These are phyloP conservation scores for Nemania bipapillata DNA, from an alignment of 2,329 filamentous ascomycete species.

Conservation along the genomic window DNA sequence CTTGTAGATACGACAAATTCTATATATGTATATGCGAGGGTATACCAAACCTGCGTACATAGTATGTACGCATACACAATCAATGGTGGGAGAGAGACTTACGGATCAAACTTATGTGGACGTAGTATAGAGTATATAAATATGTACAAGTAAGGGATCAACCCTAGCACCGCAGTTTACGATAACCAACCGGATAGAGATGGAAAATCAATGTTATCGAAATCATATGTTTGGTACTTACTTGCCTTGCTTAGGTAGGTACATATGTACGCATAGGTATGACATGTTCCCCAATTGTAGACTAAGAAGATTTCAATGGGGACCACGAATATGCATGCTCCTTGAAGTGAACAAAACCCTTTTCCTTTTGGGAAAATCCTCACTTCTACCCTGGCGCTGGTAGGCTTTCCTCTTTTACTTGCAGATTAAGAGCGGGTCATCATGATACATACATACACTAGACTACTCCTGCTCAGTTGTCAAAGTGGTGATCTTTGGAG, in stretches of 20 bases:
- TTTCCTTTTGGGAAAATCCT: not conserved
- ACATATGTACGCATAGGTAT: not conserved
- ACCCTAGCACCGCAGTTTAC: not conserved
- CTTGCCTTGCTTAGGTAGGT: not conserved
- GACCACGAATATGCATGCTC: not conserved
- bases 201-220: not conserved
- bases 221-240: not conserved
- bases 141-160: not conserved
- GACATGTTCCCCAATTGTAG: not conserved
- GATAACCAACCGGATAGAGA: not conserved
- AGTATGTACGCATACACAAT: no score
- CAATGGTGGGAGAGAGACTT: no score
- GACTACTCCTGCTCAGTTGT: not conserved
- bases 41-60: no score
- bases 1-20: no score
- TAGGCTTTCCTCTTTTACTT: not conserved
- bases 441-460: not conserved
- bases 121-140: no score
- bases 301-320: not conserved
- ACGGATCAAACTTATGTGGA: no score
- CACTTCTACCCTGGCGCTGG: not conserved
- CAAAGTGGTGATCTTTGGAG: not conserved
- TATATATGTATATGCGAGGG: no score
- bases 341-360: not conserved
- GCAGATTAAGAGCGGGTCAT: slow-evolving; percentile 4